Conservation (phyloP, 148 eudicot genomes). For the Rhododendron williamsianum region DNA sequence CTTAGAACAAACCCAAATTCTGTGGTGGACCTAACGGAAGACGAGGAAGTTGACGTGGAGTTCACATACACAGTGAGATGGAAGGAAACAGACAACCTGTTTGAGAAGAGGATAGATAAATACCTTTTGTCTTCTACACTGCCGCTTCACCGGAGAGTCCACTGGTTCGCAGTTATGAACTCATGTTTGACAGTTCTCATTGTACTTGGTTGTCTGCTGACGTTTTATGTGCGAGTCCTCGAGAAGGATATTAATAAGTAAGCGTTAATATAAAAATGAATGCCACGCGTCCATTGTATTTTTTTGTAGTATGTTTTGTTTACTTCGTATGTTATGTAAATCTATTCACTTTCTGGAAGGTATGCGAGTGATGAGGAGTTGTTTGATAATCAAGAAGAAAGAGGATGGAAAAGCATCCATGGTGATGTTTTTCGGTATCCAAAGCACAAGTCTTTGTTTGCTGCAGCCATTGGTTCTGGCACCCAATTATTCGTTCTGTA, state of each 20-base stretch:
- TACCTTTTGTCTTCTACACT: background rate
- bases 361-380: conserved; percentile 14
- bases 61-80: conserved; percentile 24
- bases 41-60: conserved; percentile 20
- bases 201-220: background rate
- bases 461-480: conserved; percentile 25
- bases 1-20: background rate
- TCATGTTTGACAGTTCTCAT: conserved; percentile 8
- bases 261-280: background rate
- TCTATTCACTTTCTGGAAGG: conserved; percentile 7
- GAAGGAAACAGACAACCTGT: conserved; percentile 5
- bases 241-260: conserved; percentile 21
- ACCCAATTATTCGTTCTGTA: conserved; percentile 16
- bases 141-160: background rate
- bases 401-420: conserved; percentile 28
- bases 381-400: conserved; percentile 22
- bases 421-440: conserved; percentile 24
- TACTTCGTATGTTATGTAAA: background rate
- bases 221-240: conserved; percentile 15
- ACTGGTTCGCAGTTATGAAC: conserved; percentile 7
- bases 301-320: background rate
- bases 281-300: background rate
- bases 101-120: conserved; percentile 20
- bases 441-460: background rate
- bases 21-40: conserved; percentile 17